phyloP scores from a whole-genome alignment of 768 basidiomycete species.

The Phylloporus sp. region DNA sequence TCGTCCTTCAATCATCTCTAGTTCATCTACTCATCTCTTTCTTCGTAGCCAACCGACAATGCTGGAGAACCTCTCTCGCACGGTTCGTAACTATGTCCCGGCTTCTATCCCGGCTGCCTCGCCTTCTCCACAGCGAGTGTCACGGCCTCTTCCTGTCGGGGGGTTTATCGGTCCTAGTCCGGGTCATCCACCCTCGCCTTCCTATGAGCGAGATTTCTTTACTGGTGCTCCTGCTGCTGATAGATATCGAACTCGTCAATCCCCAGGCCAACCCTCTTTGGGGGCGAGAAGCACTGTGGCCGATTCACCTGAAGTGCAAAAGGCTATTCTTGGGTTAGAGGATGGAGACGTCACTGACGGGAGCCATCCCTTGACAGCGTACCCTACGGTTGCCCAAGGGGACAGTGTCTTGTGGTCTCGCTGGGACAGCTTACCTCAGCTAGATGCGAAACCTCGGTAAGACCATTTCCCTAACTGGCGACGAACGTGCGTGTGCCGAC shows the following conservation, averaged over 20 bases:
- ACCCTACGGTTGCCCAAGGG: slow-evolving; percentile 30
- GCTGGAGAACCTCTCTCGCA: slow-evolving; percentile 49
- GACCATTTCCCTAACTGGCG: neutral
- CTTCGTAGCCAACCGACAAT: slow-evolving; percentile 43
- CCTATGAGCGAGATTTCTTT: slow-evolving; percentile 9
- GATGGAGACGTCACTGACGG: slow-evolving; percentile 18
- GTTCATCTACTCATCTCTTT: slow-evolving; percentile 14
- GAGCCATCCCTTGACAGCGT: slow-evolving; percentile 18
- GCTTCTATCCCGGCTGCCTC: slow-evolving; percentile 44
- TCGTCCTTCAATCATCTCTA: neutral
- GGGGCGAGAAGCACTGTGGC: slow-evolving; percentile 1
- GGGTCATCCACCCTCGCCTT: slow-evolving; percentile 10
- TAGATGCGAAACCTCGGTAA: slow-evolving; percentile 18
- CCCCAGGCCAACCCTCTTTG: slow-evolving; percentile 8
- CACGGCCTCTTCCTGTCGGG: slow-evolving; percentile 47
- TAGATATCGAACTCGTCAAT: slow-evolving; percentile 8
- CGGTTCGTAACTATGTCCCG: slow-evolving; percentile 53
- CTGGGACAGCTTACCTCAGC: slow-evolving; percentile 29
- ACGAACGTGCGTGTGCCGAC: slow-evolving; percentile 8
- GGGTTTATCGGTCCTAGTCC: slow-evolving; percentile 35
- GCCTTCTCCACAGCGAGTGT: slow-evolving; percentile 48
- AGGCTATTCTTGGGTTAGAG: slow-evolving; percentile 15
- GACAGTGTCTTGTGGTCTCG: slow-evolving; percentile 33
- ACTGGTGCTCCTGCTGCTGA: slow-evolving; percentile 7
- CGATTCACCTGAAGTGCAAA: slow-evolving; percentile 15